Percentiles rank a stretch among this genome's conserved stretches.
These are phyloP conservation scores for Termitomyces sp. DNA, from an alignment of 768 basidiomycete genomes.

Conservation along the genomic window DNA sequence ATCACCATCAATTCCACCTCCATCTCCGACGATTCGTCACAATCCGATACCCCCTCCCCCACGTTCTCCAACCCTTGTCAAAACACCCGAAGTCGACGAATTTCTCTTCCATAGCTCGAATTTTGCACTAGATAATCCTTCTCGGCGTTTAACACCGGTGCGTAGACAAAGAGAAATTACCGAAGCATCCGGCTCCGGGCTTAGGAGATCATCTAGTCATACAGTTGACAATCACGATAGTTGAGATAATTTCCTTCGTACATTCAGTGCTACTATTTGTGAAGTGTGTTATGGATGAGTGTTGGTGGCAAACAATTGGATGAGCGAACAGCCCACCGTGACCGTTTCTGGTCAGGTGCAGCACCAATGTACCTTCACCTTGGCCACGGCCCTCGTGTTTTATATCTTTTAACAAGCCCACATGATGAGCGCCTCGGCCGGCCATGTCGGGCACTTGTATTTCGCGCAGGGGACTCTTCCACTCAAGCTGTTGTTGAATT, in stretches of 20 bases:
- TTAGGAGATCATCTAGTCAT: slow-evolving; percentile 22
- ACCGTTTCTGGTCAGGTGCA: background rate
- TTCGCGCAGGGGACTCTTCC: slow-evolving; percentile 52
- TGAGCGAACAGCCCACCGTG: background rate
- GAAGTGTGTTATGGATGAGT: background rate
- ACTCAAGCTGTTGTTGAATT: slow-evolving; percentile 86
- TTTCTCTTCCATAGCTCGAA: slow-evolving; percentile 20
- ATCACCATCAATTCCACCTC: slow-evolving; percentile 26
- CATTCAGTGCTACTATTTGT: background rate
- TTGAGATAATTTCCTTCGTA: background rate
- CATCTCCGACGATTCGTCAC: slow-evolving; percentile 20
- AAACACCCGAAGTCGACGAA: slow-evolving; percentile 27
- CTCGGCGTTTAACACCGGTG: slow-evolving; percentile 25
- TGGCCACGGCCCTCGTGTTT: slow-evolving; percentile 55
- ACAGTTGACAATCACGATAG: slow-evolving; percentile 9
- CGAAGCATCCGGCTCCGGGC: slow-evolving; percentile 20
- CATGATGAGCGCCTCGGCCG: slow-evolving; percentile 59
- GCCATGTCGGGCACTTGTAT: slow-evolving; percentile 61
- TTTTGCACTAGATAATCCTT: slow-evolving; percentile 37
- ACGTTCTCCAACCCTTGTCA: slow-evolving; percentile 29
- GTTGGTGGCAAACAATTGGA: background rate
- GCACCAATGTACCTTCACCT: slow-evolving; percentile 69
- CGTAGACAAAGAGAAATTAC: slow-evolving; percentile 17
- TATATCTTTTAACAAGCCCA: slow-evolving; percentile 68
- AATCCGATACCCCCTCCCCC: slow-evolving; percentile 21